Evolutionary conservation across 2,329 filamentous ascomycete species (phyloP), one percentile per base, ranked within the genome.

Genomic region (Beauveria rudraprayagi): DNA sequence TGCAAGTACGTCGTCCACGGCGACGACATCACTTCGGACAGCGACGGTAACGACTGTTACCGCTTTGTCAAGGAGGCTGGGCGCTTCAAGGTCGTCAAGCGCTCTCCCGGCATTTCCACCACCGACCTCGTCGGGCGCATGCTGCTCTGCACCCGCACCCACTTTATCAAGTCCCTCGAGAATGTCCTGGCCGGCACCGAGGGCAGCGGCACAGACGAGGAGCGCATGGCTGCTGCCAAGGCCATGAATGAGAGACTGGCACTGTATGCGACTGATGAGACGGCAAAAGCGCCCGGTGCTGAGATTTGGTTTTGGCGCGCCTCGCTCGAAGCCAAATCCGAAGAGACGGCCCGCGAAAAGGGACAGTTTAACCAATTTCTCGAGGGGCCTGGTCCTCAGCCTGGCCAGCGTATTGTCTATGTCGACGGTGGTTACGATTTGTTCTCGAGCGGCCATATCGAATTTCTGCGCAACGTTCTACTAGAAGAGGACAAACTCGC

Each of bases 91-190:
- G 91, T 99, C 19, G 94, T 99, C 51, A 96, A 96, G 78, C 85
- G 94, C 65, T 97, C 94, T 2, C 94, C 94, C 0, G 92, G 91
- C 63, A 99, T 99, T 70, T 96, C 91, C 10, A 99, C 94, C 2
- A 99, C 94, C 3, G 94, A 99, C 71, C 83, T 99, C n/a, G 94
- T 99, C 28, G 94, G 94, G 22, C 88, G 94, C 69, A 99, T 99
- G 94, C 80, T 99, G 69, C 81, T 97, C 17, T 97, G 92, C 79
- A 97, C 93, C n/a, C 88, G 87, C 71, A 90, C 86, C 24, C 94
- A 99, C 76, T 96, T 96, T 71, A 93, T 97, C 73, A 88, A 86
- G 68, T 92, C 89, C 0, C 80, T 97, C 48, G 82, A 88, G 66
- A 83, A 80, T 56, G 77, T 82, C 28, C 79, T 97, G 7, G 78